phyloP scores from a whole-genome alignment of 768 basidiomycete species.

The Mycena galopus region DNA sequence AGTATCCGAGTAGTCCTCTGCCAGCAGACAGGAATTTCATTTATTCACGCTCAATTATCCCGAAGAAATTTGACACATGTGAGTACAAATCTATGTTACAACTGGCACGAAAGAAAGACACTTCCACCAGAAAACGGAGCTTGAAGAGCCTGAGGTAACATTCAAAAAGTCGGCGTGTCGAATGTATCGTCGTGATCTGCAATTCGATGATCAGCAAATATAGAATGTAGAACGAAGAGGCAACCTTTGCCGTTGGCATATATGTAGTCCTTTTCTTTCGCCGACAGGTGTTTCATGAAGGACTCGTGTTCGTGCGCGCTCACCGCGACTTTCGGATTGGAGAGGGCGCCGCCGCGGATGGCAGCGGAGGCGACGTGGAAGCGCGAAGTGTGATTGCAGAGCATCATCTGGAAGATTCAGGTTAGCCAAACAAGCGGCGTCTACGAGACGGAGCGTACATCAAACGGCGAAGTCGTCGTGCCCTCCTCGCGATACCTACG shows the following conservation, averaged over 20 bases:
- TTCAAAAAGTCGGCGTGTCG: conserved; percentile 59
- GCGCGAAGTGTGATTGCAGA: conserved; percentile 76
- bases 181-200: conserved; percentile 61
- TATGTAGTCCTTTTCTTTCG: conserved; percentile 74
- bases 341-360: conserved; percentile 64
- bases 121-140: no score
- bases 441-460: conserved; percentile 54
- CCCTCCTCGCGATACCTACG: conserved; percentile 75
- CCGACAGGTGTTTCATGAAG: conserved; percentile 69
- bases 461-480: conserved; percentile 87
- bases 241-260: conserved; percentile 69
- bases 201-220: neutral
- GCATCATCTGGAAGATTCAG: conserved; percentile 70
- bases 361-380: conserved; percentile 75
- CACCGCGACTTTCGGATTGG: conserved; percentile 68
- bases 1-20: no score
- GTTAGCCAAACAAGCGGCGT: neutral
- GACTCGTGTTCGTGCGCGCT: conserved; percentile 70
- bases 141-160: neutral
- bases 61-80: no score
- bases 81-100: no score
- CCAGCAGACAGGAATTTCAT: no score
- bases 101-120: no score
- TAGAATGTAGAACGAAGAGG: neutral
- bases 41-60: no score